These are phyloP conservation scores for Magnolia officinalis DNA, from an alignment of 164 flowering plant species.

Conservation along the genomic window DNA sequence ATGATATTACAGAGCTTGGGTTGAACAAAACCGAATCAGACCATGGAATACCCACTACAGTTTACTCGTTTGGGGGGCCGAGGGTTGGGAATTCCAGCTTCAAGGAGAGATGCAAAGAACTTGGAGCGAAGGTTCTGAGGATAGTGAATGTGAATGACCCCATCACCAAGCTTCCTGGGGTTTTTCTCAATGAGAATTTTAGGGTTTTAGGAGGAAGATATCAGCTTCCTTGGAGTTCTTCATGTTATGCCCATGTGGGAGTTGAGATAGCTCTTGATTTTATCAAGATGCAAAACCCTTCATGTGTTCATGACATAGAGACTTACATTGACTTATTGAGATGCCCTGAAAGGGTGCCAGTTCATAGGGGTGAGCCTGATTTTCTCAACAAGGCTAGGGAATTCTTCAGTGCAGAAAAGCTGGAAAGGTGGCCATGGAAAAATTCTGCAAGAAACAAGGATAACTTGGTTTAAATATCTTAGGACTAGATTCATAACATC, in stretches of 20 bases:
- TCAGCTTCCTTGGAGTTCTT: slow-evolving; percentile 58
- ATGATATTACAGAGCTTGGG: slow-evolving; percentile 74
- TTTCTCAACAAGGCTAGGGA: slow-evolving; percentile 29
- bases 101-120: slow-evolving; percentile 61
- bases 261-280: slow-evolving; percentile 60
- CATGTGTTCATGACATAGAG: slow-evolving; percentile 62
- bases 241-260: slow-evolving; percentile 67
- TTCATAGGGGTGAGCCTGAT: background rate
- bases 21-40: slow-evolving; percentile 24
- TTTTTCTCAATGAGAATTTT: slow-evolving; percentile 42
- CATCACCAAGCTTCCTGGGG: slow-evolving; percentile 34
- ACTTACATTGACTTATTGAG: slow-evolving; percentile 35
- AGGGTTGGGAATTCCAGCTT: slow-evolving; percentile 70
- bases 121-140: slow-evolving; percentile 67
- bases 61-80: slow-evolving; percentile 77
- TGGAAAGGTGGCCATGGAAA: slow-evolving; percentile 19
- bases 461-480: too few relatives aligned
- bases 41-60: slow-evolving; percentile 44
- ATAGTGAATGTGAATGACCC: slow-evolving; percentile 69
- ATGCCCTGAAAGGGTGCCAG: slow-evolving; percentile 25
- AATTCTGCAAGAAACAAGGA: too few relatives aligned
- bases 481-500: too few relatives aligned
- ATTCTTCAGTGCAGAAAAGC: slow-evolving; percentile 21
- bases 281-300: slow-evolving; percentile 53
- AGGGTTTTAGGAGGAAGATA: slow-evolving; percentile 41